Evolutionary conservation across 371 early-diverging fungal genomes (phyloP).

Genomic region (Quaeritorhiza haematococci): DNA sequence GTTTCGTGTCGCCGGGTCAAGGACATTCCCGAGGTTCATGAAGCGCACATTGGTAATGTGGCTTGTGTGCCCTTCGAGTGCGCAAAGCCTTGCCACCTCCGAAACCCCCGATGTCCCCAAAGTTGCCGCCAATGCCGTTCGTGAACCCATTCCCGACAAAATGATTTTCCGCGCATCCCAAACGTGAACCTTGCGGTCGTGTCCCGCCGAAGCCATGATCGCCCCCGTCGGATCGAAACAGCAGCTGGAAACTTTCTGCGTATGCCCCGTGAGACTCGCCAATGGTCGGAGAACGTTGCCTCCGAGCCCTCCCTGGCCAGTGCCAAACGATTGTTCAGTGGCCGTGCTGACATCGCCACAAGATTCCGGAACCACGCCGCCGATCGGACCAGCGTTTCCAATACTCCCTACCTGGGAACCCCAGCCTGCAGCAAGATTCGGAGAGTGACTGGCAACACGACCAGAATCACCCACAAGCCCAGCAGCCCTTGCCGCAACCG

Average conservation of each 20-base stretch:
- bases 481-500: no score
- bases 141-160: background rate
- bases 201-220: background rate
- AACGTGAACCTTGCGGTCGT: background rate
- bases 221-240: background rate
- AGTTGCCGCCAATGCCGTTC: background rate
- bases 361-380: no score
- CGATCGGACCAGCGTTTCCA: no score
- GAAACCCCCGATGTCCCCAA: no score
- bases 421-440: no score
- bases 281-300: background rate
- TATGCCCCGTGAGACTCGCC: background rate
- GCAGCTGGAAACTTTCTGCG: background rate
- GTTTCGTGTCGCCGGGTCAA: slow-evolving; percentile 1
- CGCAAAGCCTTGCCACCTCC: no score
- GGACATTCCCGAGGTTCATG: background rate
- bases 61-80: no score
- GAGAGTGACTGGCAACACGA: no score
- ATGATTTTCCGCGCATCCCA: background rate
- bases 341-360: no score
- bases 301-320: background rate
- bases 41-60: background rate
- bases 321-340: no score
- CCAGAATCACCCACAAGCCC: no score
- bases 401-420: no score